These are phyloP conservation scores for Asclepias syriaca DNA, from an alignment of 257 asterid genomes.

Conservation along the genomic window DNA sequence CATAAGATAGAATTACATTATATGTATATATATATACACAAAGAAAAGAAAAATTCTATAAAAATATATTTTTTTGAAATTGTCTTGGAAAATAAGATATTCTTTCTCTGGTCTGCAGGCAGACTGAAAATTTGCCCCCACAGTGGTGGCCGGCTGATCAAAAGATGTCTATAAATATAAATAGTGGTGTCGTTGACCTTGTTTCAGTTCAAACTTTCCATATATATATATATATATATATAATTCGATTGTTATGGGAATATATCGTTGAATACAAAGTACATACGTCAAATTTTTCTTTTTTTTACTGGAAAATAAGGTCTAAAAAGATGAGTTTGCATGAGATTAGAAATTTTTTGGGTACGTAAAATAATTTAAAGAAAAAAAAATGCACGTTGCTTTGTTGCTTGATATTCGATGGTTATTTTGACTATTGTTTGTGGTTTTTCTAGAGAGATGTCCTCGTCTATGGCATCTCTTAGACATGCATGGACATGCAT, in stretches of 20 bases:
- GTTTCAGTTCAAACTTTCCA: neutral
- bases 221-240: too few relatives aligned
- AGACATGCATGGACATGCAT: neutral
- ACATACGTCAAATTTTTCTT: neutral
- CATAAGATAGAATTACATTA: too few relatives aligned
- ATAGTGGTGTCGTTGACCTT: conserved; percentile 8
- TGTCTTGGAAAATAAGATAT: too few relatives aligned
- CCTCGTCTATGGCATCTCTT: conserved; percentile 12
- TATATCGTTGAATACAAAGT: too few relatives aligned
- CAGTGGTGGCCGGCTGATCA: conserved; percentile 7
- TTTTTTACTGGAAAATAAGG: neutral
- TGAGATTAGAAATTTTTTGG: neutral
- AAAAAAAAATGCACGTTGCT: neutral
- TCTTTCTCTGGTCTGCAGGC: too few relatives aligned
- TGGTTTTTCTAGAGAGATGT: neutral
- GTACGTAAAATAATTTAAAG: too few relatives aligned
- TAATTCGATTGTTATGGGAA: neutral
- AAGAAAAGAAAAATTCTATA: too few relatives aligned
- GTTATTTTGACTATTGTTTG: neutral
- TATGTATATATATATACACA: too few relatives aligned
- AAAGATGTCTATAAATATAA: neutral
- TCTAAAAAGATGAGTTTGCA: neutral
- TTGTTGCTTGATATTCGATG: neutral
- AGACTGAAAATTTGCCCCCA: neutral
- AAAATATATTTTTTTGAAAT: too few relatives aligned